phyloP scores from a whole-genome alignment of 1,284 basidiomycete genomes.

The Trametes pubescens region DNA sequence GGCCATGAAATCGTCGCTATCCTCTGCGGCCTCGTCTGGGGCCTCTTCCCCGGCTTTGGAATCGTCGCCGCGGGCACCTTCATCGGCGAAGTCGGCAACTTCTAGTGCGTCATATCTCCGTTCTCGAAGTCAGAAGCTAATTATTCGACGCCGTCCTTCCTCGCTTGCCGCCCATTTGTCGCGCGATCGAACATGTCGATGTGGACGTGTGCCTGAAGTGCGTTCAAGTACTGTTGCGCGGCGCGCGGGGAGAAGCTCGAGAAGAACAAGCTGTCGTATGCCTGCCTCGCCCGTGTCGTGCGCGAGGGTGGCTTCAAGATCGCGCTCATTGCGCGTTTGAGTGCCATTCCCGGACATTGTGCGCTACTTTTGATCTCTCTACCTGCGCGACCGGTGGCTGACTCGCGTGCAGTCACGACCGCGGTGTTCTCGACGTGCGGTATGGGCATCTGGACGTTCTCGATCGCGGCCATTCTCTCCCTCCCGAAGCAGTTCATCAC shows the following conservation, averaged over 20 bases:
- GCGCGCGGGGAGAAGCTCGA: constrained; percentile 77
- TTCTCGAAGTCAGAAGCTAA: background rate
- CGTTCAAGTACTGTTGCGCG: constrained; percentile 71
- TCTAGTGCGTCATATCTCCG: constrained; percentile 56
- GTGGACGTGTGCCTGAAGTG: constrained; percentile 44
- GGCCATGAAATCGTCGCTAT: constrained; percentile 82
- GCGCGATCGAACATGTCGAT: background rate
- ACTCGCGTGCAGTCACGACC: constrained; percentile 58
- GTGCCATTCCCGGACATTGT: constrained; percentile 85
- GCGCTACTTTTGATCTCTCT: background rate
- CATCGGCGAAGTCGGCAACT: constrained; percentile 75
- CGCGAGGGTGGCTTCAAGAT: constrained; percentile 84
- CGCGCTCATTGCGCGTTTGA: constrained; percentile 75
- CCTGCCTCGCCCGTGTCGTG: constrained; percentile 79
- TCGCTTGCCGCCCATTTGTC: background rate
- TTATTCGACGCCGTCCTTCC: background rate
- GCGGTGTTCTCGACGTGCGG: constrained; percentile 85
- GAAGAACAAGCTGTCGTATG: constrained; percentile 75
- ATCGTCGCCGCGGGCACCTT: constrained; percentile 75
- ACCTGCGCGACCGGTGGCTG: background rate
- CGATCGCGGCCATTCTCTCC: constrained; percentile 75
- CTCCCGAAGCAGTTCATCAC: constrained; percentile 82
- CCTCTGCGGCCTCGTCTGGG: constrained; percentile 82
- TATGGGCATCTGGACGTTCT: constrained; percentile 77
- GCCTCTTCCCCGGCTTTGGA: constrained; percentile 70